These are phyloP conservation scores for Penicillium cataractarum DNA, from an alignment of 495 filamentous ascomycete species.

Conservation along the genomic window DNA sequence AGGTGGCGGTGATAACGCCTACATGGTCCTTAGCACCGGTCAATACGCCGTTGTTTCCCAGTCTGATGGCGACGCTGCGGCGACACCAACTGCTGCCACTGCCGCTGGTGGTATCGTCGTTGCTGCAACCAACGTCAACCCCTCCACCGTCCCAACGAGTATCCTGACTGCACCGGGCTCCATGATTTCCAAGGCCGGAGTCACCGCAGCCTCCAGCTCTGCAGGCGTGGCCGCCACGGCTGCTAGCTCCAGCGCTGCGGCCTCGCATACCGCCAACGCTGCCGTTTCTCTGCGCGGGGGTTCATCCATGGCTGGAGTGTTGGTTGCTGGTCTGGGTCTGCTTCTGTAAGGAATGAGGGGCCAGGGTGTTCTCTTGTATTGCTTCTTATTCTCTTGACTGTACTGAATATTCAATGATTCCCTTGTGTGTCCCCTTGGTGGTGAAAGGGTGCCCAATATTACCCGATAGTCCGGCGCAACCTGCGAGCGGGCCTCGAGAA, in stretches of 20 bases:
- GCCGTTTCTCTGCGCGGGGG: slow-evolving; percentile 22
- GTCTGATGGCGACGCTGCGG: slow-evolving; percentile 10
- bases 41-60: slow-evolving; percentile 6
- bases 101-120: slow-evolving; percentile 33
- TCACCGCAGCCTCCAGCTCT: slow-evolving; percentile 6
- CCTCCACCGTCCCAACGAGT: slow-evolving; percentile 12
- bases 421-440: background rate
- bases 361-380: background rate
- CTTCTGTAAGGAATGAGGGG: slow-evolving; percentile 19
- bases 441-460: background rate
- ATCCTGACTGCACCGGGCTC: slow-evolving; percentile 25
- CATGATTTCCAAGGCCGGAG: slow-evolving; percentile 14
- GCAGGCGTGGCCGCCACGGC: slow-evolving; percentile 8
- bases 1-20: slow-evolving; percentile 44
- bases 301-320: slow-evolving; percentile 20
- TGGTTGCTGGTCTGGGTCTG: slow-evolving; percentile 26
- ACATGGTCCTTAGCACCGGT: slow-evolving; percentile 27
- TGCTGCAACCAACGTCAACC: slow-evolving; percentile 26
- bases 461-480: background rate
- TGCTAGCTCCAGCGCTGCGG: slow-evolving; percentile 11
- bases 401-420: slow-evolving; percentile 9
- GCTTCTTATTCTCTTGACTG: background rate
- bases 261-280: slow-evolving; percentile 23
- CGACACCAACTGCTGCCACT: slow-evolving; percentile 18
- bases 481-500: slow-evolving; percentile 1